phyloP scores from a whole-genome alignment of 352 stramenopile genomes.

The Pythium oligandrum region DNA sequence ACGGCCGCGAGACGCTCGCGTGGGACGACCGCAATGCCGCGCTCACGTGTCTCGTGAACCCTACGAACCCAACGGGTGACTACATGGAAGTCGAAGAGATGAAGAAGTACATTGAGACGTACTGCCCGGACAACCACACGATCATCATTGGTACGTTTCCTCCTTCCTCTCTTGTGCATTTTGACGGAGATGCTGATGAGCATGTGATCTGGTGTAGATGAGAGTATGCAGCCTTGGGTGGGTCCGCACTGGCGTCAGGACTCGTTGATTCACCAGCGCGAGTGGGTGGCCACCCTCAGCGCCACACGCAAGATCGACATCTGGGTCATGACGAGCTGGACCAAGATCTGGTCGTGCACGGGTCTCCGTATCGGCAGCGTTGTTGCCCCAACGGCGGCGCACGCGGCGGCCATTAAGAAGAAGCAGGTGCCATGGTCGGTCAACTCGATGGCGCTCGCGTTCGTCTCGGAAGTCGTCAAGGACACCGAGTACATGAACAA shows the following conservation, averaged over 20 bases:
- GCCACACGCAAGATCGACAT: slow-evolving; percentile 78
- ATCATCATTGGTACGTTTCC: slow-evolving; percentile 69
- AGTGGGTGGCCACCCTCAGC: slow-evolving; percentile 75
- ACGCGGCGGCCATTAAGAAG: slow-evolving; percentile 81
- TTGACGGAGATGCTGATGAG: background rate
- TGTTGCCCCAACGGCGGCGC: slow-evolving; percentile 70
- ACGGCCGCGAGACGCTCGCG: slow-evolving; percentile 69
- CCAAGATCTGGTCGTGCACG: slow-evolving; percentile 92
- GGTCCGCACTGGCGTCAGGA: slow-evolving; percentile 80
- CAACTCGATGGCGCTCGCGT: slow-evolving; percentile 88
- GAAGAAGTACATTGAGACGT: slow-evolving; percentile 84
- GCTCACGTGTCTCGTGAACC: slow-evolving; percentile 87
- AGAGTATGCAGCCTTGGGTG: slow-evolving; percentile 91
- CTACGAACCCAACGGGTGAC: slow-evolving; percentile 88
- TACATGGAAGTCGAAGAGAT: slow-evolving; percentile 79
- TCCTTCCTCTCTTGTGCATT: background rate
- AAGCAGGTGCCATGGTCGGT: slow-evolving; percentile 91
- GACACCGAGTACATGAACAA: slow-evolving; percentile 72
- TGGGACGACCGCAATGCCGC: slow-evolving; percentile 68
- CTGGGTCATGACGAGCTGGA: slow-evolving; percentile 91
- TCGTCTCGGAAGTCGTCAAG: slow-evolving; percentile 79
- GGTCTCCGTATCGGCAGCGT: slow-evolving; percentile 85
- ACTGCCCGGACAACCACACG: slow-evolving; percentile 82
- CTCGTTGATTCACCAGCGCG: slow-evolving; percentile 83
- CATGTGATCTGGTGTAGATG: slow-evolving; percentile 31